A percentile compares a stretch with the other conserved stretches of the same genome.
phyloP scores from a whole-genome alignment of 1,284 basidiomycete species.

The Ustilago trichophora region DNA sequence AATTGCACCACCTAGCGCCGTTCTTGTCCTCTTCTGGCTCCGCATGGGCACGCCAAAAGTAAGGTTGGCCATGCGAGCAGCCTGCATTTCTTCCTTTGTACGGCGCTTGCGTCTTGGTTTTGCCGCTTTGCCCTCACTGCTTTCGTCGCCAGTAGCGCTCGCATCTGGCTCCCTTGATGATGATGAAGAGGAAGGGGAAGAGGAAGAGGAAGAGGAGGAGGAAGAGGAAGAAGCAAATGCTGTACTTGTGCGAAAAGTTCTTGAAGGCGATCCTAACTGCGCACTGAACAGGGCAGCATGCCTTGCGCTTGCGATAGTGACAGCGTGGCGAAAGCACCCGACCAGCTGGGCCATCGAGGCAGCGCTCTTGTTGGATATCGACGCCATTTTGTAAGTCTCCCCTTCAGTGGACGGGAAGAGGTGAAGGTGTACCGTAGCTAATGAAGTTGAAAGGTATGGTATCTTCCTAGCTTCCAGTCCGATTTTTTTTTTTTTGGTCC shows the following conservation, averaged over 20 bases:
- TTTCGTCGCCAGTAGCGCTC: too few species aligned
- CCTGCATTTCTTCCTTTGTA: slow-evolving; percentile 18
- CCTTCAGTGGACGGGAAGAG: too few species aligned
- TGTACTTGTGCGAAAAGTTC: slow-evolving; percentile 7
- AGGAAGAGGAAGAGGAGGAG: too few species aligned
- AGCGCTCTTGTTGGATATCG: not conserved
- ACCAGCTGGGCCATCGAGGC: not conserved
- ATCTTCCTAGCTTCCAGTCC: too few species aligned
- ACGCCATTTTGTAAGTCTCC: too few species aligned
- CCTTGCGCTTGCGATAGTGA: not conserved
- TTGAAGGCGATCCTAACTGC: slow-evolving; percentile 1
- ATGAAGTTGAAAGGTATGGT: too few species aligned
- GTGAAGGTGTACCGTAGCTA: too few species aligned
- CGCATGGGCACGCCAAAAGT: slow-evolving; percentile 18
- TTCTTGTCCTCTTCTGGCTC: slow-evolving; percentile 10
- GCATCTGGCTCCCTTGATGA: not conserved
- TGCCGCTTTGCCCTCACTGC: not conserved
- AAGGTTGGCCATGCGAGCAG: slow-evolving; percentile 11
- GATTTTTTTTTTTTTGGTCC: too few species aligned
- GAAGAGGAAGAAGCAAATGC: too few species aligned
- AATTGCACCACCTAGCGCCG: slow-evolving; percentile 5
- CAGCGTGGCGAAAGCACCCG: not conserved
- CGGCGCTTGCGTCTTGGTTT: slow-evolving; percentile 18
- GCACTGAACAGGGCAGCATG: not conserved
- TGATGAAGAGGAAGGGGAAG: not conserved